Evolutionary conservation across 495 filamentous ascomycete species (phyloP).

Genomic region (Podospora pseudocomata): DNA sequence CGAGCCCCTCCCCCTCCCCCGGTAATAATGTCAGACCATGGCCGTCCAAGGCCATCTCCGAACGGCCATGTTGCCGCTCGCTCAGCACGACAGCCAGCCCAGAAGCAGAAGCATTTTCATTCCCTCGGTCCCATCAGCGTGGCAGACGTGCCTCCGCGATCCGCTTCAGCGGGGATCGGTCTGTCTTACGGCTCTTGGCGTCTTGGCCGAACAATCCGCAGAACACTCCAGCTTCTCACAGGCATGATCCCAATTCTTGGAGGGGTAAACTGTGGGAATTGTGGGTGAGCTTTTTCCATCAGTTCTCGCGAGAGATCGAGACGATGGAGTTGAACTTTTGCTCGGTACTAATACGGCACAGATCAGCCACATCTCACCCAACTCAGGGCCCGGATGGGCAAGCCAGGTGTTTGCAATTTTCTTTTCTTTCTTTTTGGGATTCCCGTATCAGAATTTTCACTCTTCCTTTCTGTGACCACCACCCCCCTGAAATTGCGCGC

Average conservation of each 20-base stretch:
- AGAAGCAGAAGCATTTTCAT: not conserved
- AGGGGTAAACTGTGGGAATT: slow-evolving; percentile 9
- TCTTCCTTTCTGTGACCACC: not conserved
- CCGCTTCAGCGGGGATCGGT: slow-evolving; percentile 20
- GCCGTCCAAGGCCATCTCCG: slow-evolving; percentile 11
- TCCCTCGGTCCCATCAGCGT: slow-evolving; percentile 25
- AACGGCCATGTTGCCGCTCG: slow-evolving; percentile 7
- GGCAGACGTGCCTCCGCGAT: slow-evolving; percentile 23
- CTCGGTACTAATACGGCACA: not conserved
- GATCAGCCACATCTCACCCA: not conserved
- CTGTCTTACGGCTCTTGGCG: slow-evolving; percentile 19
- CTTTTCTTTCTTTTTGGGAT: not conserved
- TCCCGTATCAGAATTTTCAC: not conserved
- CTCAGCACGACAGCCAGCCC: not conserved
- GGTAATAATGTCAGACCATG: slow-evolving; percentile 20
- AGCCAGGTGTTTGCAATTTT: not conserved
- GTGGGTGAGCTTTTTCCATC: not conserved
- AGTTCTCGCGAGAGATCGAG: not conserved
- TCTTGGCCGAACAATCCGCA: slow-evolving; percentile 14
- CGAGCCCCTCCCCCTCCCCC: slow-evolving; percentile 21
- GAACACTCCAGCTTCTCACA: slow-evolving; percentile 1
- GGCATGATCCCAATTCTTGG: slow-evolving; percentile 11
- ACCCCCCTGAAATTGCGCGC: slow-evolving; percentile 24
- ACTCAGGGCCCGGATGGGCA: too few species aligned
- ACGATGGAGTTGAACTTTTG: not conserved